Conservation (phyloP, 768 basidiomycete species). For the Termitomyces sp. region DNA sequence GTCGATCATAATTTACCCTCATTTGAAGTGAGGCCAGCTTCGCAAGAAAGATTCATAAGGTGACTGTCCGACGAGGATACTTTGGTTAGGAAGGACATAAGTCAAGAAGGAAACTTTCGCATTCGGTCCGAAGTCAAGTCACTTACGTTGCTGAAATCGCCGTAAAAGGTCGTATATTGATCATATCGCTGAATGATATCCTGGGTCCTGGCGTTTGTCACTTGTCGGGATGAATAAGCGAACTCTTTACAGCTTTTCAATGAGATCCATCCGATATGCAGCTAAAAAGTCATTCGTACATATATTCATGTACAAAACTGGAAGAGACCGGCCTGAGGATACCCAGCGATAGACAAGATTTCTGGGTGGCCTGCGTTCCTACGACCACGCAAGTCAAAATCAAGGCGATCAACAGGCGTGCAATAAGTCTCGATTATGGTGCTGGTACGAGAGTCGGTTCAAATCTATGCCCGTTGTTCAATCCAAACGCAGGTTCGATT, state of each 20-base stretch:
- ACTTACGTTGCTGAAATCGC: neutral
- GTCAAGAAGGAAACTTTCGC: too few species aligned
- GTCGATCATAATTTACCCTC: neutral
- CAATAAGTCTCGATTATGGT: neutral
- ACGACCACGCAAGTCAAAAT: neutral
- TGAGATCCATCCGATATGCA: neutral
- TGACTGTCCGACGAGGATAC: too few species aligned
- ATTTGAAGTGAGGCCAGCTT: neutral
- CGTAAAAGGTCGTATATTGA: neutral
- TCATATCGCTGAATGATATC: neutral
- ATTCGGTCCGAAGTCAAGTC: neutral
- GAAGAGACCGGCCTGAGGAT: constrained; percentile 26
- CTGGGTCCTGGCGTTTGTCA: constrained; percentile 13
- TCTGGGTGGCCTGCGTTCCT: constrained; percentile 16
- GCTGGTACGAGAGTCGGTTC: neutral
- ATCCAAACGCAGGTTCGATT: neutral
- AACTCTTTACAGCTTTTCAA: neutral
- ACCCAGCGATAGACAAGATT: constrained; percentile 36
- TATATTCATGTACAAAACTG: constrained; percentile 17
- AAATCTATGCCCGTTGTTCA: neutral
- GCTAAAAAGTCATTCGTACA: neutral
- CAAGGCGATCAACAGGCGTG: neutral
- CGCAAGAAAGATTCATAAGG: neutral
- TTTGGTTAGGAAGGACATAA: too few species aligned
- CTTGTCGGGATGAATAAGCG: neutral